A percentile compares a stretch with the other conserved stretches of the same genome.
Evolutionary conservation across 768 basidiomycete species (phyloP).

Genomic region (Phlebiopsis gigantea): DNA sequence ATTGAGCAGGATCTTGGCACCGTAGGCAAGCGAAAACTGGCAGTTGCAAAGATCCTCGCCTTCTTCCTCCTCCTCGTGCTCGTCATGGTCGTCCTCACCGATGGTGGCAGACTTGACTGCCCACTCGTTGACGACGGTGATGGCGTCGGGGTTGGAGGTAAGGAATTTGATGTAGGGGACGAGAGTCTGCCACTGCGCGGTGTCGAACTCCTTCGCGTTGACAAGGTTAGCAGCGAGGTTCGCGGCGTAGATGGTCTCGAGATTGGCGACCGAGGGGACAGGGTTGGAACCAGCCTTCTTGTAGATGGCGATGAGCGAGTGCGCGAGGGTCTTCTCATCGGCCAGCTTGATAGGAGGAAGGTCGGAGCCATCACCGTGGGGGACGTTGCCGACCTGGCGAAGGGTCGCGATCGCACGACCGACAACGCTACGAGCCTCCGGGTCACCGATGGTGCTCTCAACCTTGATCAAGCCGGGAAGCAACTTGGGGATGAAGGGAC

Average conservation of each 20-base stretch:
- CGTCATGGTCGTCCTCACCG: conserved; percentile 63
- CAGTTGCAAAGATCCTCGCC: conserved; percentile 99
- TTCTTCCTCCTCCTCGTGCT: conserved; percentile 87
- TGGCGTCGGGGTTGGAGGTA: conserved; percentile 56
- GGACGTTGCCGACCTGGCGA: conserved; percentile 91
- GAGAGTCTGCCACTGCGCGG: conserved; percentile 83
- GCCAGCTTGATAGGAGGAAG: conserved; percentile 79
- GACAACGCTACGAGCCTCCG: conserved; percentile 93
- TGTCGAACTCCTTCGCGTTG: conserved; percentile 89
- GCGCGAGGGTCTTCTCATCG: conserved; percentile 61
- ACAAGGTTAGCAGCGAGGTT: conserved; percentile 81
- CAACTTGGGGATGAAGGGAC: conserved; percentile 94
- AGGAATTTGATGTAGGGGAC: conserved; percentile 71
- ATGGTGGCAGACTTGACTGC: conserved; percentile 85
- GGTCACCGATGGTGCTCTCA: conserved; percentile 91
- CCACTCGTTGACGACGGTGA: conserved; percentile 74
- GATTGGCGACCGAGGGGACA: conserved; percentile 52
- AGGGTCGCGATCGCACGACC: conserved; percentile 91
- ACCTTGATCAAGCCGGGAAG: conserved; percentile 96
- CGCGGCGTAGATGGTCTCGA: conserved; percentile 64
- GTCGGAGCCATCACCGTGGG: conserved; percentile 85
- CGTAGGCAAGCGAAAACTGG: conserved; percentile 97
- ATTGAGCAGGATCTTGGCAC: conserved; percentile 97
- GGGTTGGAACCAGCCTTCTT: conserved; percentile 70
- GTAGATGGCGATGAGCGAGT: conserved; percentile 71